phyloP scores from a whole-genome alignment of 345 rosid genomes.

The Moricandia arvensis region DNA sequence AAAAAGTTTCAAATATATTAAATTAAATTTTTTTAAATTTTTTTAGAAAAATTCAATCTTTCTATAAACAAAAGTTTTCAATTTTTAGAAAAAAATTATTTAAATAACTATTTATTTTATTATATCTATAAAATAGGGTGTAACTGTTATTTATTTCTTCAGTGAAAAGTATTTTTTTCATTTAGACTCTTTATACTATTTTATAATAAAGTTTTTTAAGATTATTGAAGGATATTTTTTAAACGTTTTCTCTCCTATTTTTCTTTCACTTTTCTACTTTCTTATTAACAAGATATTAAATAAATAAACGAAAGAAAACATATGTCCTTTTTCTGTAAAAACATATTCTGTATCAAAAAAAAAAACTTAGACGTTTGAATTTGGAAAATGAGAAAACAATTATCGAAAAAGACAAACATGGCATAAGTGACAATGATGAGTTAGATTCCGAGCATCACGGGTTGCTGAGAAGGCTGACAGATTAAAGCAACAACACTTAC shows the following conservation, averaged over 20 bases:
- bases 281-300: not conserved
- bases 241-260: not conserved
- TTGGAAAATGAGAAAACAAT: not conserved
- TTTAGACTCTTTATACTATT: no score
- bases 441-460: constrained; percentile 33
- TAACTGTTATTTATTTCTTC: no score
- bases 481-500: constrained; percentile 10
- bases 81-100: no score
- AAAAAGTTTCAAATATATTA: no score
- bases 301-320: not conserved
- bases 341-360: not conserved
- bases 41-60: no score
- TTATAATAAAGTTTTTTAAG: no score
- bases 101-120: no score
- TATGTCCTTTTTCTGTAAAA: not conserved
- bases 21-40: no score
- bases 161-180: no score
- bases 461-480: constrained; percentile 24
- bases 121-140: no score
- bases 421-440: constrained; percentile 29
- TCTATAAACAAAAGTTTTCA: no score
- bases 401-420: not conserved
- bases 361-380: not conserved
- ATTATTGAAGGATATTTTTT: no score
- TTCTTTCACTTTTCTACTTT: not conserved